Conservation (phyloP, 768 basidiomycete species). For the Russula foetens region DNA sequence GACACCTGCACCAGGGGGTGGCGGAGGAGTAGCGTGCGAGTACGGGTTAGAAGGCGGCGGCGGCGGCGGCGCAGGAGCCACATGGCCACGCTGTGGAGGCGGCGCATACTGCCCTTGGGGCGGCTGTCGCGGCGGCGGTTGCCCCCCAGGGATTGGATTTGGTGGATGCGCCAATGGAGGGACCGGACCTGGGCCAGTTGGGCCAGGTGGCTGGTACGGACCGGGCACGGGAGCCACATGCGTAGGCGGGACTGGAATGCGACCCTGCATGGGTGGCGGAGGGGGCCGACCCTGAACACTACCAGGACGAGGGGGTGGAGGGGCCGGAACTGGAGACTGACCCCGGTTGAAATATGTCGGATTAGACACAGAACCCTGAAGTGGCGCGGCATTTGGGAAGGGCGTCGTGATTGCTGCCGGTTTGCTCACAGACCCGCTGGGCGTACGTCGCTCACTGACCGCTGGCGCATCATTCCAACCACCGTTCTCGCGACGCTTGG, state of each 20-base stretch:
- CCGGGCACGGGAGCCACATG: neutral
- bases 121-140: slow-evolving; percentile 28
- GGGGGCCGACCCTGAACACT: slow-evolving; percentile 35
- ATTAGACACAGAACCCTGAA: slow-evolving; percentile 24
- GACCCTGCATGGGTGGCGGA: slow-evolving; percentile 12
- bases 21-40: slow-evolving; percentile 34
- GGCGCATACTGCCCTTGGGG: slow-evolving; percentile 28
- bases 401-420: slow-evolving; percentile 76
- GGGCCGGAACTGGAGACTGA: slow-evolving; percentile 36
- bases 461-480: slow-evolving; percentile 92
- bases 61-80: slow-evolving; percentile 16
- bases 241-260: slow-evolving; percentile 5
- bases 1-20: slow-evolving; percentile 33
- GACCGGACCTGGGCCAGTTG: neutral
- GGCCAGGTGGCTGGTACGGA: no score
- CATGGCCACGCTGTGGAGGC: slow-evolving; percentile 27
- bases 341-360: slow-evolving; percentile 22
- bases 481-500: slow-evolving; percentile 46
- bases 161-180: slow-evolving; percentile 1
- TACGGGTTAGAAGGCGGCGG: slow-evolving; percentile 30
- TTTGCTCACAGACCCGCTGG: slow-evolving; percentile 43
- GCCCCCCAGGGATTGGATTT: slow-evolving; percentile 9
- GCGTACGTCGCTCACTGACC: slow-evolving; percentile 41
- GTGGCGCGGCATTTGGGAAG: slow-evolving; percentile 60
- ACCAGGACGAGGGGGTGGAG: slow-evolving; percentile 53